Evolutionary conservation across 2,329 filamentous ascomycete species (phyloP).

Genomic region (Coniochaeta prunicola): DNA sequence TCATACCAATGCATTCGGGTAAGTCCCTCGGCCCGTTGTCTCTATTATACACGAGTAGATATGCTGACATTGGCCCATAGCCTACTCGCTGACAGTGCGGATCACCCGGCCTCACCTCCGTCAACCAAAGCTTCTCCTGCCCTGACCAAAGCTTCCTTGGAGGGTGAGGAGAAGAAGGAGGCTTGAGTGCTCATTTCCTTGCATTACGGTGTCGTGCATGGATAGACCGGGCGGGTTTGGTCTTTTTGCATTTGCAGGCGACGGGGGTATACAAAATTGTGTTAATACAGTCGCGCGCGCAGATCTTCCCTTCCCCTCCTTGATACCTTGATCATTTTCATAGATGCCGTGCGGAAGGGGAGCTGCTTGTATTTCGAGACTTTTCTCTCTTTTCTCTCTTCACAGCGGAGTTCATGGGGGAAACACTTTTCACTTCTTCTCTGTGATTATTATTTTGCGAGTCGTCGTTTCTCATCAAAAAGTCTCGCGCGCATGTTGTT

Average conservation of each 20-base stretch:
- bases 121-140: conserved; percentile 61
- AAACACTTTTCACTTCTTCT: not conserved
- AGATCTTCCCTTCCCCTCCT: conserved; percentile 31
- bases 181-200: conserved; percentile 28
- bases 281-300: conserved; percentile 37
- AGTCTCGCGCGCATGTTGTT: not conserved
- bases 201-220: conserved; percentile 30
- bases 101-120: conserved; percentile 62
- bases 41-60: not conserved
- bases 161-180: conserved; percentile 43
- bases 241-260: conserved; percentile 36
- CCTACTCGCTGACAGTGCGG: conserved; percentile 52
- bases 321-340: conserved; percentile 39
- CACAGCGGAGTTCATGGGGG: not conserved
- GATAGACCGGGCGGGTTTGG: conserved; percentile 42
- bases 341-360: conserved; percentile 24
- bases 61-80: conserved; percentile 30
- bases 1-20: conserved; percentile 92
- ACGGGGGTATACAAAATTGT: conserved; percentile 34
- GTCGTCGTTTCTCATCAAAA: not conserved
- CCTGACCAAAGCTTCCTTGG: conserved; percentile 54
- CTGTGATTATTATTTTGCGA: not conserved
- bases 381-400: conserved; percentile 1
- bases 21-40: conserved; percentile 28
- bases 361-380: not conserved